Base-by-base conservation (phyloP, 768 basidiomycete species). In the Mycena epipterygia region DNA sequence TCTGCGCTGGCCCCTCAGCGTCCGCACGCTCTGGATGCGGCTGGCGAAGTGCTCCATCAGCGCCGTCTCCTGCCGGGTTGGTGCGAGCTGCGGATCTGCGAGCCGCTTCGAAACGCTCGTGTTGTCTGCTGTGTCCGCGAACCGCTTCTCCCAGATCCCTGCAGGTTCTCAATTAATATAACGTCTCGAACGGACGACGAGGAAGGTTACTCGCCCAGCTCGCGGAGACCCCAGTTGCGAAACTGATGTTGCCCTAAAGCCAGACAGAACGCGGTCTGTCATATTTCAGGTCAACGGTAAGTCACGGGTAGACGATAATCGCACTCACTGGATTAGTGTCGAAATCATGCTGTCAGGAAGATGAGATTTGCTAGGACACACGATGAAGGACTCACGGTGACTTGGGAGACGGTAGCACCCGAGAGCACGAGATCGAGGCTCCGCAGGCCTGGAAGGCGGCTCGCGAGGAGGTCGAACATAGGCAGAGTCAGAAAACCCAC, bases 71-170 rank as follows among this genome's bases (percentile, higher is more conserved):
- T 67, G 64, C 23, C n/a, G n/a, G n/a, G 9, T 0, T 0, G 11
- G 35, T 23, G 60, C 27, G 23, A 56, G 11, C 1, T 33, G 14
- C 17, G 70, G n/a, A n/a, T n/a, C n/a, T n/a, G n/a, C n/a, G n/a
- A n/a, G n/a, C n/a, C n/a, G n/a, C n/a, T n/a, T n/a, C n/a, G n/a
- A n/a, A n/a, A n/a, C n/a, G n/a, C n/a, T n/a, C n/a, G n/a, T n/a
- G n/a, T n/a, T n/a, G n/a, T n/a, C n/a, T n/a, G n/a, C n/a, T n/a
- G n/a, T 48, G 30, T 67, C 70, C 19, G 25, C 42, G 53, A 71
- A 71, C 5, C 70, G 59, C n/a, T 57, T 61, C 39, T 67, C 64
- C 70, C 70, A 71, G 25, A 67, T 67, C 5, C 70, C 70, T 71
- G n/a, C n/a, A n/a, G 14, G 30, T 17, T 3, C 29, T 7, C 2